Evolutionary conservation across 371 early-diverging fungal species (phyloP), one percentile per base, ranked within the genome.

Genomic region (Mortierella sp.): DNA sequence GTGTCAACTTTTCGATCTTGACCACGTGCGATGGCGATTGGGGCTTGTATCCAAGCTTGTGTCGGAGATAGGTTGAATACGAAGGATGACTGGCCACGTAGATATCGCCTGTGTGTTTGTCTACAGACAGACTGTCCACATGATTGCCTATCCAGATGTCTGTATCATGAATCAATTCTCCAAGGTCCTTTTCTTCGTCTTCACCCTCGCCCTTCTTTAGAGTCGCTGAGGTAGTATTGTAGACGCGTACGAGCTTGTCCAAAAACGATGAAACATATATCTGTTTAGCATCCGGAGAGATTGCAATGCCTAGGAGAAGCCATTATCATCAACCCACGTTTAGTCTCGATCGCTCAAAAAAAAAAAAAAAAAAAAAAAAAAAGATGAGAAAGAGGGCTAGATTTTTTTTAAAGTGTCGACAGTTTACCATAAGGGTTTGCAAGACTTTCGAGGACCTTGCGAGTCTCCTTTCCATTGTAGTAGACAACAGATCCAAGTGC

Each of bases 51-150:
- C 72, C 77, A 2, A 77, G 62, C 30, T 57, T 60, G 56, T 77
- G 77, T n/a, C 77, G 72, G 16, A 77, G 69, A 55, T 77, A 77
- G 3, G 72, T 68, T 14, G 77, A 68, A 46, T 77, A 77, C 6
- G 77, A 72, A 1, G 77, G 77, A 46, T 77, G 77, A 25, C 72
- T 72, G 21, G 77, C 77, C 15, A 77, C 77, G n/a, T 77, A 77
- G 29, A 77, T 68, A 29, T 77, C 77, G 1, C 77, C 77, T 7
- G 77, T 72, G 37, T 68, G 68, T 45, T 62, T 64, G 60, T 77
- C 77, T 18, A 77, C 72, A 0, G 77, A 72, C 16, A 77, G 62
- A 28, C 61, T 68, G 62, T 77, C 77, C 7, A 77, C 62, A 55
- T 77, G 64, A 55, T 53, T 68, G 21, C 77, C 77, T 15, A 77